Conservation (phyloP, 2,329 filamentous ascomycete species). For the Akanthomyces lecanii region DNA sequence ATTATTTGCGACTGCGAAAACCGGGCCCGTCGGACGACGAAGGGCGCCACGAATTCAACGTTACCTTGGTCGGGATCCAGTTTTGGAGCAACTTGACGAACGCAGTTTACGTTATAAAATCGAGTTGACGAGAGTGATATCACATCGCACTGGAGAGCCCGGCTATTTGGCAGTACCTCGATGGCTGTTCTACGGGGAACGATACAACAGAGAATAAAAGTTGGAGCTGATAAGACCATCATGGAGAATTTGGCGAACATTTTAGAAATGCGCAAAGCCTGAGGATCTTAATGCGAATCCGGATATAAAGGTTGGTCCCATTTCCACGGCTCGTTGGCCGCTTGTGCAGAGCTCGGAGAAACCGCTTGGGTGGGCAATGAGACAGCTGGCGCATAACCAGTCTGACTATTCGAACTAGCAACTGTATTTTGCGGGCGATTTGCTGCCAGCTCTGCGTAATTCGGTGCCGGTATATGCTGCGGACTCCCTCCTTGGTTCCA, state of each 20-base stretch:
- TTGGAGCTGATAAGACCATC: too few relatives aligned
- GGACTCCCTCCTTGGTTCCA: not conserved
- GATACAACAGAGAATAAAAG: too few relatives aligned
- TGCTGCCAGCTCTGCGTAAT: not conserved
- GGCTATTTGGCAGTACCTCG: not conserved
- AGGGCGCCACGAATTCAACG: constrained; percentile 12
- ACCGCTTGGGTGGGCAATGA: not conserved
- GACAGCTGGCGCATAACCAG: not conserved
- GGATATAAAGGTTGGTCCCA: not conserved
- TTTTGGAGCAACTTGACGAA: constrained; percentile 3
- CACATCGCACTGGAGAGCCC: not conserved
- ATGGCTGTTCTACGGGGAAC: too few relatives aligned
- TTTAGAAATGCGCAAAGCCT: too few relatives aligned
- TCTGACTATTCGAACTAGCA: not conserved
- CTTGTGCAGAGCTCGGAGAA: not conserved
- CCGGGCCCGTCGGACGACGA: not conserved
- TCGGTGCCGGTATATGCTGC: not conserved
- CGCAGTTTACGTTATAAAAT: not conserved
- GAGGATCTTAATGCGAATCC: not conserved
- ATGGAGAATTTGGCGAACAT: too few relatives aligned
- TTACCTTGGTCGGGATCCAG: constrained; percentile 11
- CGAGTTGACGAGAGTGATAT: not conserved
- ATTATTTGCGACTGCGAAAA: not conserved
- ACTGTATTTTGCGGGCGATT: not conserved
- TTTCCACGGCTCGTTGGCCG: not conserved